Evolutionary conservation across 176 grass and related monocot species (phyloP), one percentile per base, ranked within the genome.

Genomic region (Poa pratensis): DNA sequence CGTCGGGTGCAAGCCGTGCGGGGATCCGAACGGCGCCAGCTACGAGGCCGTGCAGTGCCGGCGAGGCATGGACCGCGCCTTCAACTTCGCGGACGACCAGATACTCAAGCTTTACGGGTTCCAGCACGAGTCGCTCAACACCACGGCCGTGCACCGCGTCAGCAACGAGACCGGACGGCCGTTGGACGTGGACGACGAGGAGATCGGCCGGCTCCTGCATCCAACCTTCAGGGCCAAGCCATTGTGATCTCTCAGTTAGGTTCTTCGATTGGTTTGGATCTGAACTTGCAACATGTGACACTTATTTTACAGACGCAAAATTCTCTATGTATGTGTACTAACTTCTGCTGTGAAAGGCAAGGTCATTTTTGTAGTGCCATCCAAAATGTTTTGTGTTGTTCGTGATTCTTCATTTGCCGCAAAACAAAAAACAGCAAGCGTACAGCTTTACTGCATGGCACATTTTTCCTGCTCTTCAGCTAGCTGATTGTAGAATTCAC

Each of bases 1-100:
- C 85, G 96, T 98, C 63, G 93, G 96, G n/a, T 95, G 96, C 81
- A 98, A 98, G 86, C 93, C 93, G 12, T 98, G 96, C 34, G 83
- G 87, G 24, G 90, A 81, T 12, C 85, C 61, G 12, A 64, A 88
- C 22, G 80, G 83, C 39, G 85, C 82, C n/a, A 90, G 80, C 82
- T 95, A 95, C 62, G 89, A 78, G 0, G 74, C 78, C 6, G 89
- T 48, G 39, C 78, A 19, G 57, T 98, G 93, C 87, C 85, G 86
- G 2, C 57, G 15, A 20, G 90, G 90, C 50, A 92, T 98, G 76
- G 93, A 98, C 65, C 91, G 96, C 15, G 93, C 93, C 14, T 77
- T 94, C 85, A 98, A 92, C 89, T 98, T 98, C 74, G 93, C 93
- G 19, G 93, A 98, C 71, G 94, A 95, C 86, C 96, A 98, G 79